Base-by-base conservation (phyloP, 78 protist species). In the Ministeria vibrans region DNA sequence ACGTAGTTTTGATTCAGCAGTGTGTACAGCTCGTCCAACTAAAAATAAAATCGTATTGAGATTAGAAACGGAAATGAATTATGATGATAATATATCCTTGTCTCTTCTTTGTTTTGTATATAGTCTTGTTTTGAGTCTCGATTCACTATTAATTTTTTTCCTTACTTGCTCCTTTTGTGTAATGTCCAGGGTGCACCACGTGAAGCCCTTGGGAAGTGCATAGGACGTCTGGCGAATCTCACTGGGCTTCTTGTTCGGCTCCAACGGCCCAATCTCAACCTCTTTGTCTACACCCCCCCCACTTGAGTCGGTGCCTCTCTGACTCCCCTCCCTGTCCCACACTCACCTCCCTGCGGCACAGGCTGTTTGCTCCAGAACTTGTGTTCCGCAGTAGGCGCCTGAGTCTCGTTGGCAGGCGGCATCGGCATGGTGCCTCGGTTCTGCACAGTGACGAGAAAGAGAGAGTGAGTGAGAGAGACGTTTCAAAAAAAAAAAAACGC, bases 341-440 rank as follows among this genome's bases (percentile, higher is more conserved):
- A 0, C 32, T 68, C 30, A 41, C 66, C 82, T 3, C 36, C 1
- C 71, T 87, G 81, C 46, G 87, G 88, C 34, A 95, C 98, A 22
- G 98, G 98, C 87, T 95, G 98, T 28, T 93, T 90, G 38, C 80
- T 75, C 98, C 98, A 95, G 90, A 95, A 95, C 62, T 73, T 73
- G 73, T 86, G 87, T 49, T 76, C 82, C 53, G 32, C 25, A 18
- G 63, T 78, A 32, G 36, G 77, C 0, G 53, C 32, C n/a, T n/a
- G n/a, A 15, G 75, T 23, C 18, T 6, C 25, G 38, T 23, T 66
- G 71, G 71, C 38, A 11, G 71, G 23, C 32, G 71, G 45, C 71
- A n/a, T n/a, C n/a, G n/a, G n/a, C n/a, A n/a, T n/a, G n/a, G n/a
- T n/a, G n/a, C n/a, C n/a, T n/a, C n/a, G n/a, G n/a, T n/a, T n/a